Base-by-base conservation (phyloP, 2,329 filamentous ascomycete genomes). In the Arthrobotrys conoides region DNA sequence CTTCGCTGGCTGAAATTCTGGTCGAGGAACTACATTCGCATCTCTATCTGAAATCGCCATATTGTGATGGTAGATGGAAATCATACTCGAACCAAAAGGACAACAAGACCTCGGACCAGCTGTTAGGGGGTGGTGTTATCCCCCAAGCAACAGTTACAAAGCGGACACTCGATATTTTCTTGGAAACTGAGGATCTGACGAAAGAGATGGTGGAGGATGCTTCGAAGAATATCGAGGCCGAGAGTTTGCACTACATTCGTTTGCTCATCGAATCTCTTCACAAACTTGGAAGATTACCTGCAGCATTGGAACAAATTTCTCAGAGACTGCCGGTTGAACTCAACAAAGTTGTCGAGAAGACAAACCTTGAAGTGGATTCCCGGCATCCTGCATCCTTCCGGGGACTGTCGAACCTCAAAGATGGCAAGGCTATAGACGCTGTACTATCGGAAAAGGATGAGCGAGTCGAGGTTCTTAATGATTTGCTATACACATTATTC, bases 21-120 rank as follows among this genome's bases (percentile, higher is more conserved):
- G 91, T 98, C n/a, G 96, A 99, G 84, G 96, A 99, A 84, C 87
- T 99, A 38, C 96, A 99, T 83, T 96, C 97, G 83, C 96, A 99
- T 85, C 88, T 99, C 3, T 99, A 99, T 83, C 89, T 99, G 46
- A 98, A 98, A 84, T 98, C 95, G 2, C 96, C 95, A 0, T 99
- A 99, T 83, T 98, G 95, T 83, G 94, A 97, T 83, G 93, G 97
- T 83, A 88, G 96, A 81, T 99, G 96, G 96, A 96, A 97, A 84
- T 89, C 89, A 75, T 89, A 97, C 76, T 81, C 81, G 30, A 80
- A 46, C 67, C 82, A 76, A 73, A 81, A 80, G 79, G 81, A 72
- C 18, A 71, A 61, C 16, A 79, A 79, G 51, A 68, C 68, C n/a
- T 72, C 75, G 22, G 75, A 78, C 18, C 75, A 78, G 16, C 41